Conservation (phyloP, 2,329 filamentous ascomycete genomes). For the Sporothrix pseudoabietina region DNA sequence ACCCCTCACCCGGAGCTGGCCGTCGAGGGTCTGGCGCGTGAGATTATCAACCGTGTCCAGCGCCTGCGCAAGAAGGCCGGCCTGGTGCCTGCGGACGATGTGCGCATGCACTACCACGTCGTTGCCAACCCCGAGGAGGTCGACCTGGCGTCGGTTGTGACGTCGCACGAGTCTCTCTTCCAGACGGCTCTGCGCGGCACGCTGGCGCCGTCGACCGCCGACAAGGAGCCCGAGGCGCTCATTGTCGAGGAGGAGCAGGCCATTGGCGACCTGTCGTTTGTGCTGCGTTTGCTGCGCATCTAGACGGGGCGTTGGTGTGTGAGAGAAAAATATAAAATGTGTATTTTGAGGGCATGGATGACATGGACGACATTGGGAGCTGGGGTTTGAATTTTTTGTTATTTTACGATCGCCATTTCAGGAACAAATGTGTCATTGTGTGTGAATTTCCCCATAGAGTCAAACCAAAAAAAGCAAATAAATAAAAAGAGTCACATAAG, state of each 20-base stretch:
- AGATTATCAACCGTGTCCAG: conserved; percentile 93
- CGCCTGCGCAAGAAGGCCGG: conserved; percentile 91
- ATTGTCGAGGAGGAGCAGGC: conserved; percentile 78
- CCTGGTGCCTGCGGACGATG: conserved; percentile 86
- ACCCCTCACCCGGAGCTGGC: conserved; percentile 80
- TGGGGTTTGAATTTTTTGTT: conserved; percentile 6
- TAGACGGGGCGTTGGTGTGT: neutral
- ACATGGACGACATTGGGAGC: conserved; percentile 17
- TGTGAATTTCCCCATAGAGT: neutral
- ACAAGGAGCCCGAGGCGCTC: conserved; percentile 55
- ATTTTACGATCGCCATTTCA: conserved; percentile 17
- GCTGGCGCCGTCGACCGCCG: conserved; percentile 67
- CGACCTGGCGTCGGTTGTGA: conserved; percentile 70
- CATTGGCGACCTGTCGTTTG: conserved; percentile 35
- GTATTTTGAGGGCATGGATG: conserved; percentile 2
- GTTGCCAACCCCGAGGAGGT: conserved; percentile 76
- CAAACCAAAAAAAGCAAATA: neutral
- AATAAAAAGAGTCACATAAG: neutral
- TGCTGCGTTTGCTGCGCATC: conserved; percentile 33
- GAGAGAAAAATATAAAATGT: neutral
- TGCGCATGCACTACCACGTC: conserved; percentile 90
- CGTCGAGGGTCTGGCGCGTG: conserved; percentile 84
- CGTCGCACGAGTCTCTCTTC: conserved; percentile 66
- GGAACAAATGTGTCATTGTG: conserved; percentile 6
- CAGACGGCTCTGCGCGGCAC: conserved; percentile 77